These are phyloP conservation scores for Neurospora sp. DNA, from an alignment of 2,329 filamentous ascomycete species.

Conservation along the genomic window DNA sequence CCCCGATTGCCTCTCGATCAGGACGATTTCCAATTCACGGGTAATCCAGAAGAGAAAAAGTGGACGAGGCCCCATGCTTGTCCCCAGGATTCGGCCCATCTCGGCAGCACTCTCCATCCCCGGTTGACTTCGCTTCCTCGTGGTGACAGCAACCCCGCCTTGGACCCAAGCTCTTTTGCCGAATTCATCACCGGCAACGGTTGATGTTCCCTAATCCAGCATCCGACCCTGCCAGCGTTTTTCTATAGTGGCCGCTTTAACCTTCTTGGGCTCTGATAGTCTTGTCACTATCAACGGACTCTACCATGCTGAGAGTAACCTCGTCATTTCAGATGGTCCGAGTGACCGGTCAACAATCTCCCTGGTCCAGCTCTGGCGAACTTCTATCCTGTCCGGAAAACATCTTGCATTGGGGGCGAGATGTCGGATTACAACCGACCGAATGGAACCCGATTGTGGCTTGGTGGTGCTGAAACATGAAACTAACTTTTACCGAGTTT, in stretches of 20 bases:
- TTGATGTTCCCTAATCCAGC: not conserved
- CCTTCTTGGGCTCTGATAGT: not conserved
- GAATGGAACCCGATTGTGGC: not conserved
- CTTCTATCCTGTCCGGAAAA: not conserved
- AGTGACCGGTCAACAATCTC: not conserved
- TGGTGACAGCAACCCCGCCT: not conserved
- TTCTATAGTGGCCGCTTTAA: not conserved
- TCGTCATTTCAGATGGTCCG: not conserved
- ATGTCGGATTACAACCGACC: not conserved
- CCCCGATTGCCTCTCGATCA: not conserved
- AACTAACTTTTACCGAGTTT: not conserved
- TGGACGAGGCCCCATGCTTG: not conserved
- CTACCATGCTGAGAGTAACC: not conserved
- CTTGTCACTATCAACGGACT: not conserved
- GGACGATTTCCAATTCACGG: not conserved
- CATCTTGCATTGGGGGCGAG: not conserved
- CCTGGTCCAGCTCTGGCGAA: not conserved
- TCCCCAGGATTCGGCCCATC: not conserved
- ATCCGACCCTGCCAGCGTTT: not conserved
- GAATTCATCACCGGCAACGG: not conserved
- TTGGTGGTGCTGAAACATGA: not conserved
- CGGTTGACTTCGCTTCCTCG: not conserved
- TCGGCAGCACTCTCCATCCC: not conserved
- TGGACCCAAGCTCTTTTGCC: not conserved
- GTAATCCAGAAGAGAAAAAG: not conserved